phyloP scores from a whole-genome alignment of 345 rosid genomes.

The Melastoma malabathricum region DNA sequence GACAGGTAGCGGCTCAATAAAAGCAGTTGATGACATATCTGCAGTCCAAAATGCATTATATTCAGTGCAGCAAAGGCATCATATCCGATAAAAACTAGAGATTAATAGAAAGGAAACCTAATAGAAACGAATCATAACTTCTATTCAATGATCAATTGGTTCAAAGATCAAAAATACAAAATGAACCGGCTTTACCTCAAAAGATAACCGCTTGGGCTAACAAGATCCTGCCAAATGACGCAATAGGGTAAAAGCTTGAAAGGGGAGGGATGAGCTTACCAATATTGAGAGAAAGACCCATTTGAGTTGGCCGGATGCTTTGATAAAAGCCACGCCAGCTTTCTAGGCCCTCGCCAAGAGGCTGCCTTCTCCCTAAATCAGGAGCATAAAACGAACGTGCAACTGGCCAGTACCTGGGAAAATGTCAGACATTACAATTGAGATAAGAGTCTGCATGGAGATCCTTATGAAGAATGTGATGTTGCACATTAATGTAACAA shows the following conservation, averaged over 20 bases:
- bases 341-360: slow-evolving; percentile 46
- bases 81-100: neutral
- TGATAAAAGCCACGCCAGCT: slow-evolving; percentile 57
- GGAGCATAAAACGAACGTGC: slow-evolving; percentile 46
- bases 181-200: too few species aligned
- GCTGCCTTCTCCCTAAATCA: slow-evolving; percentile 29
- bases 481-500: too few species aligned
- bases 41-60: slow-evolving; percentile 3
- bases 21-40: slow-evolving; percentile 50
- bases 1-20: slow-evolving; percentile 41
- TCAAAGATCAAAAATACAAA: too few species aligned
- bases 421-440: neutral
- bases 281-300: slow-evolving; percentile 49
- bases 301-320: slow-evolving; percentile 52
- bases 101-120: neutral
- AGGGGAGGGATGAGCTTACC: slow-evolving; percentile 9
- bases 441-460: too few species aligned
- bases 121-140: too few species aligned
- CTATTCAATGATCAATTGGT: too few species aligned
- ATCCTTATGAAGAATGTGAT: too few species aligned
- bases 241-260: too few species aligned
- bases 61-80: too few species aligned
- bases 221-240: too few species aligned
- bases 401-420: slow-evolving; percentile 32
- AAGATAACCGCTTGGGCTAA: too few species aligned